Conservation (phyloP, 225 moss, liverwort and hornwort genomes). For the Sphagnum contortum region DNA sequence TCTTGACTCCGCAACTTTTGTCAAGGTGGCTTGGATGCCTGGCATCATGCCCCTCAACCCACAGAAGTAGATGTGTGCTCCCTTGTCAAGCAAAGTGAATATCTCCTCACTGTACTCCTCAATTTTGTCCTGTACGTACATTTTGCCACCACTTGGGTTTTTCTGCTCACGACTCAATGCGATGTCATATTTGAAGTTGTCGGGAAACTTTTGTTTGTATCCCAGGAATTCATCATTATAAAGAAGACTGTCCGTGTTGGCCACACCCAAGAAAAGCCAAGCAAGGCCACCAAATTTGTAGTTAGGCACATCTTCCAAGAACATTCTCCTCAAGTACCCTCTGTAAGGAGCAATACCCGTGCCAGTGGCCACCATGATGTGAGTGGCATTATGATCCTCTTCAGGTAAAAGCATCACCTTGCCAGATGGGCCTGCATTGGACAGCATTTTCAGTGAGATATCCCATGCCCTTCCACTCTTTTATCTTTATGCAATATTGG, state of each 20-base stretch:
- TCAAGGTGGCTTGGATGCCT: slow-evolving; percentile 82
- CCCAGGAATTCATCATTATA: slow-evolving; percentile 73
- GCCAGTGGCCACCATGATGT: slow-evolving; percentile 98
- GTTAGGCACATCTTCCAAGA: slow-evolving; percentile 78
- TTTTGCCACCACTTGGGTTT: slow-evolving; percentile 68
- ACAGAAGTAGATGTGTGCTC: slow-evolving; percentile 98
- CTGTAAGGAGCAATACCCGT: slow-evolving; percentile 98
- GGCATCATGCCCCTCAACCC: slow-evolving; percentile 98
- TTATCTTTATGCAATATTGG: too few species aligned
- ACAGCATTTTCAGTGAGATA: too few species aligned
- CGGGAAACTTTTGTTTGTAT: slow-evolving; percentile 46
- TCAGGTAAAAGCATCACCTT: slow-evolving; percentile 89
- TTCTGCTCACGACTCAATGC: slow-evolving; percentile 87
- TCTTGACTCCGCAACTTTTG: slow-evolving; percentile 67
- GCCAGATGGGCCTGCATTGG: slow-evolving; percentile 60
- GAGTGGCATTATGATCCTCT: slow-evolving; percentile 57
- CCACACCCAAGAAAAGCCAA: slow-evolving; percentile 96
- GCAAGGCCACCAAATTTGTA: slow-evolving; percentile 87
- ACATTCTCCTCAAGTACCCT: slow-evolving; percentile 79
- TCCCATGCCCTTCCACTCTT: too few species aligned
- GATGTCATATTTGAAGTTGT: slow-evolving; percentile 81
- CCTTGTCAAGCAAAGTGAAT: slow-evolving; percentile 69
- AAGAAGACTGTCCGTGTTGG: slow-evolving; percentile 77
- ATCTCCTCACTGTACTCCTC: slow-evolving; percentile 85
- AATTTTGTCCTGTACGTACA: slow-evolving; percentile 99